Base-by-base conservation (phyloP, 2,329 filamentous ascomycete species). In the Verticillium alfalfae region DNA sequence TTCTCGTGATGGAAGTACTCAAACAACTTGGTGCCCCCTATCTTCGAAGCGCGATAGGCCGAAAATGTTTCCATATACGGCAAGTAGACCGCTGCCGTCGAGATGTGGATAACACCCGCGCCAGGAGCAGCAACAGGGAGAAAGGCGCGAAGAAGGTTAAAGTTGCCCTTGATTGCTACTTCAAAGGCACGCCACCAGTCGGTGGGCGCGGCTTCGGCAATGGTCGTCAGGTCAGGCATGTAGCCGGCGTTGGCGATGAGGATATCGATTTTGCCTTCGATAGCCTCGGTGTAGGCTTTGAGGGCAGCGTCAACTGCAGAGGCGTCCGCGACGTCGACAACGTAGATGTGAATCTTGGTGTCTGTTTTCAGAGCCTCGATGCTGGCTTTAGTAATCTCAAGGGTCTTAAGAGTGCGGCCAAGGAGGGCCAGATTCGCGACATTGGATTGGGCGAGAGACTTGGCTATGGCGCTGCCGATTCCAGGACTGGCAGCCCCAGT, bases 401-500 rank as follows among this genome's bases (percentile, higher is more conserved):
- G 70, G 2, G 66, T 60, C 1, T 59, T 22, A 2, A 58, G 45
- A 1, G 63, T 68, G 36, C 76, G 73, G 2, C 72, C 75, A 0
- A 75, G 59, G 4, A 87, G 75, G 52, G 86, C 78, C 5, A 88
- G 74, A 57, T 77, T 79, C 1, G 82, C 79, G 5, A 79, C 76
- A 63, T 77, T 70, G 1, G 69, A 69, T 5, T 60, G 61, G 7
- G 79, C 80, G 70, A 79, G 79, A 52, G 72, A 70, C 34, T 69
- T 70, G 16, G 78, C 73, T 62, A 80, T 78, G 1, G 73, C 76
- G n/a, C 75, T 76, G 15, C 39, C 62, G 49, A 84, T 69, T 8
- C 76, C 72, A 31, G 81, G 69, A 1, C 66, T 68, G 1, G 69
- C 60, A 8, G 78, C 76, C 0, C 72, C 71, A 0, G 81, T 81